Conservation (phyloP, 805 yeast genomes). For the Kluyveromyces lactis region DNA sequence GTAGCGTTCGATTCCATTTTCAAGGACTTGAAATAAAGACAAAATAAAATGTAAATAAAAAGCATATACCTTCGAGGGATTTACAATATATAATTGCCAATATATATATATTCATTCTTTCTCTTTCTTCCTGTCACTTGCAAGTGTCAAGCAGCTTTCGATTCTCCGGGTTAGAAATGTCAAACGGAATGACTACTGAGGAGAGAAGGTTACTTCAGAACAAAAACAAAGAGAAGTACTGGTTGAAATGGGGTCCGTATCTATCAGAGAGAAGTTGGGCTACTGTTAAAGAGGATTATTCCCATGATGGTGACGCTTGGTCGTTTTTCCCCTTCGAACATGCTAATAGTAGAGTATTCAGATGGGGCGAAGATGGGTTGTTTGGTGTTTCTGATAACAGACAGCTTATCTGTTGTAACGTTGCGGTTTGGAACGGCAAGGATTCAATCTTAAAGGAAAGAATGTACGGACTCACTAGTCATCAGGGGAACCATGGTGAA, state of each 20-base stretch:
- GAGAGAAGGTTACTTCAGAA: conserved; percentile 32
- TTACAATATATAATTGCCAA: too few relatives aligned
- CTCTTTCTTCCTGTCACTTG: too few relatives aligned
- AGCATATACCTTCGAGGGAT: too few relatives aligned
- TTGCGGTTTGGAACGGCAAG: conserved; percentile 88
- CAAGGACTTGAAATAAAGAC: too few relatives aligned
- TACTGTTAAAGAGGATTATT: conserved; percentile 82
- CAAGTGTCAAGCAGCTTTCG: too few relatives aligned
- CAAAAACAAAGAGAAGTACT: conserved; percentile 38
- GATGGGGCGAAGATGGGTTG: conserved; percentile 96
- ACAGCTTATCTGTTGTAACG: conserved; percentile 64
- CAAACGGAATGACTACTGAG: conserved; percentile 21
- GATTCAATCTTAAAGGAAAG: conserved; percentile 82
- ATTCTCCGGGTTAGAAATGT: too few relatives aligned
- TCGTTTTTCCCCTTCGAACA: conserved; percentile 78
- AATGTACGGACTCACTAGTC: conserved; percentile 81
- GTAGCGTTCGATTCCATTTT: too few relatives aligned
- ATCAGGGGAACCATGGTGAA: conserved; percentile 93
- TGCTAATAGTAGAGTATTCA: conserved; percentile 67
- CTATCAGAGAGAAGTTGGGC: conserved; percentile 84
- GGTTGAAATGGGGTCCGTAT: conserved; percentile 91
- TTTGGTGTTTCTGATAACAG: conserved; percentile 85
- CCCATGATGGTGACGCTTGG: conserved; percentile 87
- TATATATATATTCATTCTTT: too few relatives aligned
- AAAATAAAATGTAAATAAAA: too few relatives aligned